Evolutionary conservation across 2,329 filamentous ascomycete genomes (phyloP).

Genomic region (Albophoma yamanashiensis): DNA sequence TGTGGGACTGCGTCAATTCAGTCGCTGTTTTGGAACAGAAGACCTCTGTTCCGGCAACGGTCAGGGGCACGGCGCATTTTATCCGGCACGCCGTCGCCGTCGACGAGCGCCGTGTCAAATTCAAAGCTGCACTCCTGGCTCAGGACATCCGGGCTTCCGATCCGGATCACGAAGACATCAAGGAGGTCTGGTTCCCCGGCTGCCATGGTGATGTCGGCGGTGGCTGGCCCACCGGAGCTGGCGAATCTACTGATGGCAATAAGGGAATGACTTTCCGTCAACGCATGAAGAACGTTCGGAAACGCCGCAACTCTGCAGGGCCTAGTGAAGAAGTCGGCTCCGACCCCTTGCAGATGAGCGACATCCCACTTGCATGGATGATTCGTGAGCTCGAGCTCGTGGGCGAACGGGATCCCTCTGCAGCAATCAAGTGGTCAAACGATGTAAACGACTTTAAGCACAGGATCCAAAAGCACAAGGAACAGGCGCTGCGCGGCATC

Average conservation of each 20-base stretch:
- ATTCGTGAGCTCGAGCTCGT: slow-evolving; percentile 34
- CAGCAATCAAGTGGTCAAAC: slow-evolving; percentile 23
- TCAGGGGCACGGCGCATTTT: slow-evolving; percentile 28
- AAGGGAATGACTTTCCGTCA: slow-evolving; percentile 20
- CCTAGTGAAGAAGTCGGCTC: slow-evolving; percentile 17
- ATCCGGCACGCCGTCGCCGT: slow-evolving; percentile 42
- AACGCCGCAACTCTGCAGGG: slow-evolving; percentile 18
- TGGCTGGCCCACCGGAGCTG: slow-evolving; percentile 30
- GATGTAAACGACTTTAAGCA: slow-evolving; percentile 20
- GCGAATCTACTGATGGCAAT: slow-evolving; percentile 12
- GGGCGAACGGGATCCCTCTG: slow-evolving; percentile 16
- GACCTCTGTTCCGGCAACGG: slow-evolving; percentile 24
- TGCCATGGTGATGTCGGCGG: slow-evolving; percentile 44
- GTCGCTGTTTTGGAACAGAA: slow-evolving; percentile 30
- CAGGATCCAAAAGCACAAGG: slow-evolving; percentile 17
- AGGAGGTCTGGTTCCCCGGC: slow-evolving; percentile 45
- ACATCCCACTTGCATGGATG: slow-evolving; percentile 42
- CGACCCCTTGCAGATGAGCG: slow-evolving; percentile 33
- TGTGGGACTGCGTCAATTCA: slow-evolving; percentile 44
- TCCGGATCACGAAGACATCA: slow-evolving; percentile 25
- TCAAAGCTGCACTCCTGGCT: slow-evolving; percentile 37
- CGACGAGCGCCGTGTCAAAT: slow-evolving; percentile 44
- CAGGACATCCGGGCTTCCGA: slow-evolving; percentile 23
- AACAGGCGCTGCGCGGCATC: slow-evolving; percentile 18
- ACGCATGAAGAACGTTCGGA: slow-evolving; percentile 24